phyloP scores from a whole-genome alignment of 306 rosid genomes.

The Quercus wislizeni region DNA sequence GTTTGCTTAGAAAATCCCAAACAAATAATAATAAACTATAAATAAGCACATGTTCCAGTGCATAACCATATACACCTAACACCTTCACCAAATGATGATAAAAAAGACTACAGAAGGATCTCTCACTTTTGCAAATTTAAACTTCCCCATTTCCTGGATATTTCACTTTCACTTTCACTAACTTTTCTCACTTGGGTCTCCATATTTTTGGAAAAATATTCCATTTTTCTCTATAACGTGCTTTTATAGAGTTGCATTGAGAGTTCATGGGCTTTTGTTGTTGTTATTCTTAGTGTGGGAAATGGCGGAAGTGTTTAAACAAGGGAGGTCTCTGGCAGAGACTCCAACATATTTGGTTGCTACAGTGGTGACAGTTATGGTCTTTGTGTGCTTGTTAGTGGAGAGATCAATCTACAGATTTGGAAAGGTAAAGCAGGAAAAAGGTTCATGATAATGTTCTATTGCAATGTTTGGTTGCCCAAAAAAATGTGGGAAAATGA shows the following conservation, averaged over 20 bases:
- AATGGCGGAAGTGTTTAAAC: conserved; percentile 40
- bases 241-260: conserved; percentile 13
- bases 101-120: background rate
- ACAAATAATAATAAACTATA: background rate
- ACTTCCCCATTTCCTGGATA: background rate
- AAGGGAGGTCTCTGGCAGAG: conserved; percentile 76
- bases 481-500: conserved; percentile 6
- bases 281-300: conserved; percentile 8
- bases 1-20: conserved; percentile 5
- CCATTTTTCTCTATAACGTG: conserved; percentile 17
- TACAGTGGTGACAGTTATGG: conserved; percentile 86
- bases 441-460: background rate
- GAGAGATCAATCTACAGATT: conserved; percentile 78
- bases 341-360: conserved; percentile 98
- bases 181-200: conserved; percentile 1
- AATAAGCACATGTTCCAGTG: background rate
- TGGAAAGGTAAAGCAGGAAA: conserved; percentile 54
- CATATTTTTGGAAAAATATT: conserved; percentile 15
- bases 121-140: background rate
- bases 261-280: conserved; percentile 17
- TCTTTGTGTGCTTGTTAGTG: conserved; percentile 71
- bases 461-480: conserved; percentile 1
- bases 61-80: background rate
- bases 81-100: background rate
- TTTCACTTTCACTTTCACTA: conserved; percentile 22